phyloP scores from a whole-genome alignment of 495 filamentous ascomycete species.

The Halenospora varia region DNA sequence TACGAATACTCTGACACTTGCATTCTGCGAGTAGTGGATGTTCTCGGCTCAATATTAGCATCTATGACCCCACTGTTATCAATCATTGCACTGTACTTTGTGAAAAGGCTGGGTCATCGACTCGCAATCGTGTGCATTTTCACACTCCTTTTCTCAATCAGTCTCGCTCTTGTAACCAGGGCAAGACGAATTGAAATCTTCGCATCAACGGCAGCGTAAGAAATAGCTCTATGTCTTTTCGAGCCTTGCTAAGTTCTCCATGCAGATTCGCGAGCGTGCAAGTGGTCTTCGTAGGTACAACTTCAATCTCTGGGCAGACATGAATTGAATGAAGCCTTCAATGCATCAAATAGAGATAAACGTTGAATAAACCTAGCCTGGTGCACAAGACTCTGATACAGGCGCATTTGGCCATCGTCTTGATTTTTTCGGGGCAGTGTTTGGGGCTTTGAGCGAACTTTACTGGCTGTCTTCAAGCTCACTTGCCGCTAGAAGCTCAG shows the following conservation, averaged over 20 bases:
- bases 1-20: conserved; percentile 4
- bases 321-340: too few species aligned
- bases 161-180: not conserved
- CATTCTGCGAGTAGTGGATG: not conserved
- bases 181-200: conserved; percentile 7
- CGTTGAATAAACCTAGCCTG: too few species aligned
- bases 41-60: not conserved
- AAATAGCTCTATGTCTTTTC: not conserved
- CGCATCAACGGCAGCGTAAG: conserved; percentile 11
- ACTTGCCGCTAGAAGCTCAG: too few species aligned
- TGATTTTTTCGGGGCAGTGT: too few species aligned
- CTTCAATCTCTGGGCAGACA: too few species aligned
- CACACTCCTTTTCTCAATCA: not conserved
- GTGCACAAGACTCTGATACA: too few species aligned
- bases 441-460: too few species aligned
- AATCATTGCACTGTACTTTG: conserved; percentile 4
- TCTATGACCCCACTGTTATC: conserved; percentile 3
- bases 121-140: not conserved
- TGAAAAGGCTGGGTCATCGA: not conserved
- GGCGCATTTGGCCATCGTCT: too few species aligned
- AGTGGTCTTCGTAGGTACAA: conserved; percentile 4
- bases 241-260: not conserved
- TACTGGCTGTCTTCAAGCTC: too few species aligned
- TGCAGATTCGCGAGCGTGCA: not conserved
- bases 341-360: too few species aligned